A percentile compares a stretch with the other conserved stretches of the same genome.
These are phyloP conservation scores for Penicillium herquei DNA, from an alignment of 495 filamentous ascomycete species.

Conservation along the genomic window DNA sequence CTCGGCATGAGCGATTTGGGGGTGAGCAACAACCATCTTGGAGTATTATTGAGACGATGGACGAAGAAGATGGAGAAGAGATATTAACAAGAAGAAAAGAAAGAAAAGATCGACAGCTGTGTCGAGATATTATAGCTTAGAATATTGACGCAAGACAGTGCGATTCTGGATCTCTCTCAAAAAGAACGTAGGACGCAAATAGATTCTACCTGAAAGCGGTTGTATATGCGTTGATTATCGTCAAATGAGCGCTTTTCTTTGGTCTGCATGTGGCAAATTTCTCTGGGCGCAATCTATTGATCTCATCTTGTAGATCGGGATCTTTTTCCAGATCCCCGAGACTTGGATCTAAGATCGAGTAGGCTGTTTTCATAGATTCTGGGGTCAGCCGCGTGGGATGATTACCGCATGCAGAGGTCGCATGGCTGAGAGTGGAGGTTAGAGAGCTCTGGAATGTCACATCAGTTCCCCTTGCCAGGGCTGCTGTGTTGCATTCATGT, in stretches of 20 bases:
- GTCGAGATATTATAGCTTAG: background rate
- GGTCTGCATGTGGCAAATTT: no score
- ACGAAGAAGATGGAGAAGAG: background rate
- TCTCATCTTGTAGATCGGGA: no score
- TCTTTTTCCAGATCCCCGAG: no score
- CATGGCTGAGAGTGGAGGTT: background rate
- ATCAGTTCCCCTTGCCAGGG: constrained; percentile 8
- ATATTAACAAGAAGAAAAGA: background rate
- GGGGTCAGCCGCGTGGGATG: background rate
- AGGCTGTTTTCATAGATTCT: background rate
- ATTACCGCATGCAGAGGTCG: constrained; percentile 24
- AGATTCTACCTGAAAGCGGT: background rate
- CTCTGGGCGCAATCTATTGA: no score
- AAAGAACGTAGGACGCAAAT: background rate
- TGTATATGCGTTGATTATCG: no score
- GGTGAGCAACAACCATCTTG: constrained; percentile 21
- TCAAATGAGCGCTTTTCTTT: no score
- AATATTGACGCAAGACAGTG: background rate
- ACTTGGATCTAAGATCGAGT: background rate
- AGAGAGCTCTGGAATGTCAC: constrained; percentile 6
- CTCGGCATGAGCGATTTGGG: constrained; percentile 16
- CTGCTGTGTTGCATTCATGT: constrained; percentile 6
- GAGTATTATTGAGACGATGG: background rate
- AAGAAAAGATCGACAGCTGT: background rate
- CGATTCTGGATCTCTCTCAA: background rate